Evolutionary conservation across 306 rosid species (phyloP).

Genomic region (Vigna reflexopilosa): DNA sequence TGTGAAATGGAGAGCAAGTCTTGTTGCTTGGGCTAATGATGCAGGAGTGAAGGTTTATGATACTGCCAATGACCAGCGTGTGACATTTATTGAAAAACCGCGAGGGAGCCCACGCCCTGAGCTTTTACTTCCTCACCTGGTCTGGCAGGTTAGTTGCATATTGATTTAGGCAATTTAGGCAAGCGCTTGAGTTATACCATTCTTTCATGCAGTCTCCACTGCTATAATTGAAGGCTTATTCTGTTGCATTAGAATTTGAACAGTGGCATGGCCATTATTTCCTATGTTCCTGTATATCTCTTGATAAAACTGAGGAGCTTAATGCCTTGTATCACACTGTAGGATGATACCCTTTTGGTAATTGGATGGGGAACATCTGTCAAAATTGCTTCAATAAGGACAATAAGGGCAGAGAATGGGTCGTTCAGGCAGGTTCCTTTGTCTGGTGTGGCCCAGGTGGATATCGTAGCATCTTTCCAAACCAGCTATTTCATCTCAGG

Average conservation of each 20-base stretch:
- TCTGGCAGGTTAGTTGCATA: slow-evolving; percentile 91
- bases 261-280: slow-evolving; percentile 26
- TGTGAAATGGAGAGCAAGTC: slow-evolving; percentile 94
- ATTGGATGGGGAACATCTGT: slow-evolving; percentile 99
- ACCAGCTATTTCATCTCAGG: slow-evolving; percentile 94
- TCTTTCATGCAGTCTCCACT: slow-evolving; percentile 33
- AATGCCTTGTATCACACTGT: slow-evolving; percentile 44
- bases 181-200: slow-evolving; percentile 37
- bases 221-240: slow-evolving; percentile 38
- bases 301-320: slow-evolving; percentile 43
- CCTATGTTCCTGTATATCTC: slow-evolving; percentile 31
- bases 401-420: slow-evolving; percentile 75
- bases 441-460: slow-evolving; percentile 79
- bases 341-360: slow-evolving; percentile 91
- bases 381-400: slow-evolving; percentile 84
- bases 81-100: slow-evolving; percentile 95
- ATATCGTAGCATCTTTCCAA: slow-evolving; percentile 95
- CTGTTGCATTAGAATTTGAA: slow-evolving; percentile 5
- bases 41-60: slow-evolving; percentile 96
- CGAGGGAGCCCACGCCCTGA: slow-evolving; percentile 92
- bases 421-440: slow-evolving; percentile 63
- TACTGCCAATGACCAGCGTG: slow-evolving; percentile 85
- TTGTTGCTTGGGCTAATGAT: slow-evolving; percentile 99
- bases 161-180: slow-evolving; percentile 25
- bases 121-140: slow-evolving; percentile 92